These are phyloP conservation scores for Aspergillus carbonarius DNA, from an alignment of 2,329 filamentous ascomycete genomes.

Conservation along the genomic window DNA sequence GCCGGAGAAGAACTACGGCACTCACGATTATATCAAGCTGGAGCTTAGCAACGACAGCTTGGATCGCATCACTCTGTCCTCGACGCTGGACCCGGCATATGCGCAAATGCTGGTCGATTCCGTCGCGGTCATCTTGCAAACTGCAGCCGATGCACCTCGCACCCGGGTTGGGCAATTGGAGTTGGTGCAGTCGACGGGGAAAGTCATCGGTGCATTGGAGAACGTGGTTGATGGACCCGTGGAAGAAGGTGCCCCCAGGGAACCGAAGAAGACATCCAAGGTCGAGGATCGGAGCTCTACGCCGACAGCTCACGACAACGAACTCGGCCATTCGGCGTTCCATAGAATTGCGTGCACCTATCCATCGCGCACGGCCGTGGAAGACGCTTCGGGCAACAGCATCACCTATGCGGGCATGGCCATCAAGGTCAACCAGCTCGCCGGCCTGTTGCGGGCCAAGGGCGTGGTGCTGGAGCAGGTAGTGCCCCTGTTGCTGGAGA, in stretches of 20 bases:
- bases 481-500: slow-evolving; percentile 5
- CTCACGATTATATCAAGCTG: background rate
- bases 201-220: background rate
- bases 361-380: background rate
- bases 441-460: background rate
- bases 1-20: background rate
- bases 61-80: background rate
- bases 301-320: background rate
- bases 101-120: background rate
- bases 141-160: background rate
- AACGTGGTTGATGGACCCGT: background rate
- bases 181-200: background rate
- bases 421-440: background rate
- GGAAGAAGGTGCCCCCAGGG: background rate
- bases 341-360: background rate
- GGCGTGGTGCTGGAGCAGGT: background rate
- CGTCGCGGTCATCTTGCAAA: background rate
- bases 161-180: background rate
- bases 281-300: no score
- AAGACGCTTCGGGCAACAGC: background rate
- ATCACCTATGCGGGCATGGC: background rate
- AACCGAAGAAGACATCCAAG: no score
- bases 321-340: background rate
- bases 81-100: background rate
- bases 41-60: background rate